Evolutionary conservation across 805 yeast species (phyloP).

Genomic region (Starmerella apicola): DNA sequence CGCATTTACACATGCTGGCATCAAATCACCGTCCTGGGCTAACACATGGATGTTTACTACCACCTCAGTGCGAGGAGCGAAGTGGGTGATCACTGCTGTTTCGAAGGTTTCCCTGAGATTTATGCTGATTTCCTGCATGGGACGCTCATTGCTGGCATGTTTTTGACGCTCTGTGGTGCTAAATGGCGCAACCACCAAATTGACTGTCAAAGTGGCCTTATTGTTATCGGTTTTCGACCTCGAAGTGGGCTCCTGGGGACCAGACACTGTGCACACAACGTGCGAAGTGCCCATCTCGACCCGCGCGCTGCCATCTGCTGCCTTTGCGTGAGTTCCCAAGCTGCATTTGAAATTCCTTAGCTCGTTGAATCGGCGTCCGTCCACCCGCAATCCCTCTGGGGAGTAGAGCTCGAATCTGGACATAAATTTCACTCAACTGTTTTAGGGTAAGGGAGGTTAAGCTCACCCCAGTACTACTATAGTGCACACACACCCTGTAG

Average conservation of each 20-base stretch:
- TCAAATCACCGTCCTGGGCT: conserved; percentile 80
- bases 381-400: conserved; percentile 83
- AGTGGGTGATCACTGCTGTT: conserved; percentile 54
- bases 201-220: conserved; percentile 49
- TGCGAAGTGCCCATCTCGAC: conserved; percentile 88
- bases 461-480: too few species aligned
- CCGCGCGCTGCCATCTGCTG: conserved; percentile 81
- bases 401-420: conserved; percentile 58
- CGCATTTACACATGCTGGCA: conserved; percentile 72
- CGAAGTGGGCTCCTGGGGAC: conserved; percentile 73
- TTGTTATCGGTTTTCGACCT: conserved; percentile 36
- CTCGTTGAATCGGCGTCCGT: conserved; percentile 94
- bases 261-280: conserved; percentile 70
- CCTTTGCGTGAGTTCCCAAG: conserved; percentile 73
- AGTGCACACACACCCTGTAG: too few species aligned
- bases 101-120: conserved; percentile 27
- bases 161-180: conserved; percentile 66
- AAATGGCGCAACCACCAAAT: conserved; percentile 66
- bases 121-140: conserved; percentile 28
- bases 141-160: conserved; percentile 46
- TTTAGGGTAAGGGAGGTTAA: too few species aligned
- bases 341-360: conserved; percentile 68
- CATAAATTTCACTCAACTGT: conserved; percentile 13
- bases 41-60: conserved; percentile 62
- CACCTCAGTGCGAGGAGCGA: conserved; percentile 78